A percentile compares a stretch with the other conserved stretches of the same genome.
These are phyloP conservation scores for Lathyrus oleraceus DNA, from an alignment of 306 rosid genomes.

Conservation along the genomic window DNA sequence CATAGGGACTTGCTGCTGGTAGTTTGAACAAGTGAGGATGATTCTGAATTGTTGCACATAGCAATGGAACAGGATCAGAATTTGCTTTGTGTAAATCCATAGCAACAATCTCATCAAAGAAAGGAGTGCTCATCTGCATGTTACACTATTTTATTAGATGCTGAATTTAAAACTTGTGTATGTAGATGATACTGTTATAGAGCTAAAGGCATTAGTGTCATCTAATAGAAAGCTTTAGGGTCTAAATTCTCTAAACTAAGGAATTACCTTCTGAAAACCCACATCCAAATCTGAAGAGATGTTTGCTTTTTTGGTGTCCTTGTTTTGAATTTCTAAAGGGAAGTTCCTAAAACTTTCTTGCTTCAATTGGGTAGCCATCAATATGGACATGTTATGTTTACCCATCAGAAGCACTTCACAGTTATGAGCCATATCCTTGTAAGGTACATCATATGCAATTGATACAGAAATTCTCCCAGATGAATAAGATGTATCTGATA, in stretches of 20 bases:
- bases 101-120: conserved; percentile 35
- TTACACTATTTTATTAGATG: conserved; percentile 39
- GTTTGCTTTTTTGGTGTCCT: conserved; percentile 36
- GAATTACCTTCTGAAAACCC: conserved; percentile 50
- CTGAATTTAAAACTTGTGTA: conserved; percentile 14
- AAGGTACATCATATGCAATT: conserved; percentile 53
- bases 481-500: conserved; percentile 62
- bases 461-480: conserved; percentile 62
- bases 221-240: background rate
- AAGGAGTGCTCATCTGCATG: conserved; percentile 54
- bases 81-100: conserved; percentile 35
- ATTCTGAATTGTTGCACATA: conserved; percentile 53
- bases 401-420: conserved; percentile 76
- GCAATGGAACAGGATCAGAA: conserved; percentile 30
- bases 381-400: conserved; percentile 71
- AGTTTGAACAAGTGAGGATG: conserved; percentile 54
- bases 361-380: conserved; percentile 56
- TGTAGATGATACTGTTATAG: conserved; percentile 3
- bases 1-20: conserved; percentile 84
- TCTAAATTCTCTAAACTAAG: background rate
- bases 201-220: background rate
- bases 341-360: conserved; percentile 42
- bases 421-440: conserved; percentile 75
- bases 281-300: conserved; percentile 20
- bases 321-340: conserved; percentile 37